A percentile compares a stretch with the other conserved stretches of the same genome.
Evolutionary conservation across 495 filamentous ascomycete species (phyloP).

Genomic region (Penicillium tannophilum): DNA sequence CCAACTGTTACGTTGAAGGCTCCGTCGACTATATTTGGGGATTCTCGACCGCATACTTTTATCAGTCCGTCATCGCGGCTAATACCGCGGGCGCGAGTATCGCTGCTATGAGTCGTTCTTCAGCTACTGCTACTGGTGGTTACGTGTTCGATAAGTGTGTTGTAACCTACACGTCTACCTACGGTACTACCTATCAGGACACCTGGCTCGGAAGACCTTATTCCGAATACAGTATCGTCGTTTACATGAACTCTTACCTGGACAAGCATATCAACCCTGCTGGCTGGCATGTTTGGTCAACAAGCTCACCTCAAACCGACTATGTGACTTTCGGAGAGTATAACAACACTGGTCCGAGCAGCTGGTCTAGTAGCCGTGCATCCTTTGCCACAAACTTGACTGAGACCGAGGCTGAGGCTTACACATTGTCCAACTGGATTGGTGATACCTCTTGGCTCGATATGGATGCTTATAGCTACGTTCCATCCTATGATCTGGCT

Average conservation of each 20-base stretch:
- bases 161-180: constrained; percentile 44
- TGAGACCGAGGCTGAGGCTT: constrained; percentile 14
- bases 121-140: constrained; percentile 61
- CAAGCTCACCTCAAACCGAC: constrained; percentile 18
- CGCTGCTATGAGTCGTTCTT: constrained; percentile 47
- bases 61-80: constrained; percentile 42
- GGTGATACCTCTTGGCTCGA: constrained; percentile 17
- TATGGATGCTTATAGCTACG: constrained; percentile 11
- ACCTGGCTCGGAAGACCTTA: constrained; percentile 59
- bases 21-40: constrained; percentile 63
- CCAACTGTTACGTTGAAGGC: constrained; percentile 47
- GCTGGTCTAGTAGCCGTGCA: constrained; percentile 19
- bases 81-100: constrained; percentile 61
- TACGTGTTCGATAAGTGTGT: constrained; percentile 36
- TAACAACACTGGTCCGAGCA: constrained; percentile 21
- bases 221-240: constrained; percentile 57
- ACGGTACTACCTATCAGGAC: constrained; percentile 50
- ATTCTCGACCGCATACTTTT: constrained; percentile 59
- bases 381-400: constrained; percentile 21
- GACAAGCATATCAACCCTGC: constrained; percentile 54
- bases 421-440: constrained; percentile 16
- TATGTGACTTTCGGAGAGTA: constrained; percentile 25
- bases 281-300: constrained; percentile 49
- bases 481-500: constrained; percentile 14
- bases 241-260: constrained; percentile 57